These are phyloP conservation scores for Millerago galiae DNA, from an alignment of 805 yeast species.

Conservation along the genomic window DNA sequence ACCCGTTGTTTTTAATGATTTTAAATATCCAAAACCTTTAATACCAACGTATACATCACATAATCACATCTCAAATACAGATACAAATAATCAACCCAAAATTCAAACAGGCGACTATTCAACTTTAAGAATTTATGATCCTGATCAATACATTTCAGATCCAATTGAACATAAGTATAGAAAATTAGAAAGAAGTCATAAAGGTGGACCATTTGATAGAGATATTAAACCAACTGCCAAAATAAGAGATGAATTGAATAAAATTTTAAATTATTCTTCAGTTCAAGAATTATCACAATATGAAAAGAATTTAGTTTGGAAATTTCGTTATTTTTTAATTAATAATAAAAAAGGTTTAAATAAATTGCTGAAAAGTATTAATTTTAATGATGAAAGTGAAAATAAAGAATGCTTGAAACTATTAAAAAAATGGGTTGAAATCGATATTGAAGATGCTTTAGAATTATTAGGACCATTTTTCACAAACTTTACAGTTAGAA, in stretches of 20 bases:
- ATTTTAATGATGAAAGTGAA: constrained; percentile 83
- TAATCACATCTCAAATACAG: constrained; percentile 31
- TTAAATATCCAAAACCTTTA: constrained; percentile 31
- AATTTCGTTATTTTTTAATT: constrained; percentile 76
- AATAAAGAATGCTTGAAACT: constrained; percentile 71
- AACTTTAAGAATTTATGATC: constrained; percentile 49
- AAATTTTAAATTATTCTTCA: constrained; percentile 71
- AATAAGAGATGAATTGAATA: constrained; percentile 64
- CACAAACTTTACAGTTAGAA: constrained; percentile 64
- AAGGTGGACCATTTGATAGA: constrained; percentile 67
- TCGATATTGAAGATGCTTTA: constrained; percentile 77
- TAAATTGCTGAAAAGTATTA: constrained; percentile 79
- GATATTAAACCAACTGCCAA: constrained; percentile 87
- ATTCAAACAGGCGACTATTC: constrained; percentile 28
- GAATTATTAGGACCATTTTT: constrained; percentile 80
- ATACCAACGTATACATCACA: constrained; percentile 33
- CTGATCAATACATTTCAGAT: constrained; percentile 61
- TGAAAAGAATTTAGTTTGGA: constrained; percentile 87
- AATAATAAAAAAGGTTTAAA: constrained; percentile 63
- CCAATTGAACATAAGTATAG: constrained; percentile 88
- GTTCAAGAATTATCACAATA: constrained; percentile 74
- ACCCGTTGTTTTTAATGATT: constrained; percentile 66
- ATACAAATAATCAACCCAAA: constrained; percentile 19
- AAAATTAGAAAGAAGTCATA: constrained; percentile 76
- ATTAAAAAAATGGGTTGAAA: constrained; percentile 63